phyloP scores from a whole-genome alignment of 495 filamentous ascomycete genomes.

The Pseudotulostoma volvatum region DNA sequence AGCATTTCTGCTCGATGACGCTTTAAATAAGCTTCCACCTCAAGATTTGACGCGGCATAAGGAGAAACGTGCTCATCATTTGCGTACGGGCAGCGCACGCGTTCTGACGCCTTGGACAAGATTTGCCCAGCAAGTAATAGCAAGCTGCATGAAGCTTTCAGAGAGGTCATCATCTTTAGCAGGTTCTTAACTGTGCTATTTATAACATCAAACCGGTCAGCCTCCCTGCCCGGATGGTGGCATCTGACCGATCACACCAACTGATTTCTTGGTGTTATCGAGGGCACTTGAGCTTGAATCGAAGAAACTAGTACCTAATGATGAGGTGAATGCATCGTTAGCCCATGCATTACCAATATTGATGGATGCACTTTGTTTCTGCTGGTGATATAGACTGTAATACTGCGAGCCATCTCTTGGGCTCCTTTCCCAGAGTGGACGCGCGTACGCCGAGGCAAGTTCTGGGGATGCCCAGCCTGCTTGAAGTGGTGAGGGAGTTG shows the following conservation, averaged over 20 bases:
- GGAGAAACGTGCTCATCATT: too few species aligned
- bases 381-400: neutral
- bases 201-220: conserved; percentile 12
- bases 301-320: conserved; percentile 12
- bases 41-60: too few species aligned
- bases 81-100: too few species aligned
- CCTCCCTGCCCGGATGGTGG: conserved; percentile 33
- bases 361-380: neutral
- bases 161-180: too few species aligned
- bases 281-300: conserved; percentile 7
- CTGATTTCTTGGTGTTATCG: conserved; percentile 15
- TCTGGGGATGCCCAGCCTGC: conserved; percentile 1
- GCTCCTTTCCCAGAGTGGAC: neutral
- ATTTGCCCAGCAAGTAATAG: too few species aligned
- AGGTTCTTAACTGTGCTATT: too few species aligned
- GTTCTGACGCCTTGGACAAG: too few species aligned
- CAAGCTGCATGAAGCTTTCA: too few species aligned
- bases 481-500: neutral
- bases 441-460: neutral
- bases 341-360: conserved; percentile 18
- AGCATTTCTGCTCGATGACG: too few species aligned
- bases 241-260: conserved; percentile 29
- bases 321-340: conserved; percentile 30
- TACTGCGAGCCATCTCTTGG: neutral
- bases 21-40: too few species aligned